Evolutionary conservation across 2,329 filamentous ascomycete genomes (phyloP), one percentile per base, ranked within the genome.

Genomic region (Curvularia lunata): DNA sequence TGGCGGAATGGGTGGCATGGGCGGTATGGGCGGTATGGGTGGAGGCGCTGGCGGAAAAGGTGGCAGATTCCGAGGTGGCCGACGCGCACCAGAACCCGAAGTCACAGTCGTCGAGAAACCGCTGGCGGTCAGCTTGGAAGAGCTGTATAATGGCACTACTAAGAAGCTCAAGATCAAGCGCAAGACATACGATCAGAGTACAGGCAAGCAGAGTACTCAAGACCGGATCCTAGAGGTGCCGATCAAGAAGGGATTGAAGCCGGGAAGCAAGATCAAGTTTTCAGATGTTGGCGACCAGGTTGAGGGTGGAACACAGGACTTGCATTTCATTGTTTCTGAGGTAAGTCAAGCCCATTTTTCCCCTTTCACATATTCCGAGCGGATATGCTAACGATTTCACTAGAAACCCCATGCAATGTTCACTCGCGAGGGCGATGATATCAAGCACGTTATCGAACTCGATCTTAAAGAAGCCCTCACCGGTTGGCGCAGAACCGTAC

Each of bases 101-200:
- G 91, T 96, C 18, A 92, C 92, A 0, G 93, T 96, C 0, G 89
- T 98, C 10, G 94, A 98, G 79, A 89, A 91, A 71, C 87, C 90
- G 45, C 78, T 99, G 61, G 86, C 88, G 2, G 81, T 99, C 21
- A 87, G 90, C 2, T 81, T 99, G 32, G 95, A 99, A 77, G 95
- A 99, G 72, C 80, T 98, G 61, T 98, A 87, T 81, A 88, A 85
- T 25, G 95, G 95, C 40, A 87, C 88, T 34, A 92, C 90, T 48
- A 99, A 99, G 86, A 97, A 96, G 84, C 92, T 99, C 85, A 96
- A 95, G 81, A 96, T 98, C 64, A 97, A 97, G 72, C 87, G 94
- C 72, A 98, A 98, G 86, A 92, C 90, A 18, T 98, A 91, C 75
- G 95, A 99, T 76, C 83, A 81, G 38, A 80, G 88, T 19, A 88